A percentile compares a stretch with the other conserved stretches of the same genome.
Conservation (phyloP, 768 basidiomycete species). For the Amanita muscaria region DNA sequence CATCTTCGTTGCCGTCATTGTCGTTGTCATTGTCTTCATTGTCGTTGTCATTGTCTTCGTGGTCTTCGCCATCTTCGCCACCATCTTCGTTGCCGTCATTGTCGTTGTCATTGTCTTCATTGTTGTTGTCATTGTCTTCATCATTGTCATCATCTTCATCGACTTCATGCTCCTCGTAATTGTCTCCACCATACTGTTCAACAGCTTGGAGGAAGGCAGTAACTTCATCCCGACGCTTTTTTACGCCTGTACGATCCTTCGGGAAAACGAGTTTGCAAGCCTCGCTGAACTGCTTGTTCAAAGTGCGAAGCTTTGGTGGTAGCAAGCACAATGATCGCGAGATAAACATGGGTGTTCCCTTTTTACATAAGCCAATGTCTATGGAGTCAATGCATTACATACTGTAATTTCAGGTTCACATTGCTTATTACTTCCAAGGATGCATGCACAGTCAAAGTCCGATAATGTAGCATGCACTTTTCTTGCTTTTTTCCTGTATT, state of each 20-base stretch:
- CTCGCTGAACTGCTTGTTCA: not conserved
- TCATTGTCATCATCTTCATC: not conserved
- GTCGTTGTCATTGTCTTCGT: too few relatives aligned
- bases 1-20: too few relatives aligned
- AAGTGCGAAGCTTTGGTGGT: not conserved
- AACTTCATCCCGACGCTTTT: not conserved
- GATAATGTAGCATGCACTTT: not conserved
- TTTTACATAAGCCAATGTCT: not conserved
- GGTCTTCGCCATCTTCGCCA: too few relatives aligned
- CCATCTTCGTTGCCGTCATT: too few relatives aligned
- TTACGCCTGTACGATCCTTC: not conserved
- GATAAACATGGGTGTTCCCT: conserved; percentile 3
- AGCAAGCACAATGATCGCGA: not conserved
- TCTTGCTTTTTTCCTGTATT: not conserved
- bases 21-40: too few relatives aligned
- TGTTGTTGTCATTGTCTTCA: too few relatives aligned
- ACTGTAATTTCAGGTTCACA: not conserved
- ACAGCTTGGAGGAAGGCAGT: not conserved
- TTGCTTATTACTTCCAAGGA: not conserved
- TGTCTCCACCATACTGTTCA: not conserved
- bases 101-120: too few relatives aligned
- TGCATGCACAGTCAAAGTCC: not conserved
- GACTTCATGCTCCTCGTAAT: not conserved
- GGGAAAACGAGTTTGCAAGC: not conserved
- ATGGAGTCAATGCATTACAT: not conserved